phyloP scores from a whole-genome alignment of 2,329 filamentous ascomycete genomes.

The Fusarium palustre region DNA sequence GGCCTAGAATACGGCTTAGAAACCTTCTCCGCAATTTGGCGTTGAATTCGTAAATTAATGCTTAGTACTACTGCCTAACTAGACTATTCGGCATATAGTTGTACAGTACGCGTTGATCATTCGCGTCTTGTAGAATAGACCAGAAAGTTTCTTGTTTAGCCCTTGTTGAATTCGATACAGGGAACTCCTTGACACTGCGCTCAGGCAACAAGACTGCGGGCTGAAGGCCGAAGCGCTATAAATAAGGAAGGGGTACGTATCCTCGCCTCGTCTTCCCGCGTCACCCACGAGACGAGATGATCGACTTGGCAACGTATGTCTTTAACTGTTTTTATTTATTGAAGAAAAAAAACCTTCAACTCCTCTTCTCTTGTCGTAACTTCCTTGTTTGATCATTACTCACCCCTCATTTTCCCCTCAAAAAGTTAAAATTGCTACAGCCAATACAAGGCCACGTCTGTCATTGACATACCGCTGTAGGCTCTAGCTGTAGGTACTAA shows the following conservation, averaged over 20 bases:
- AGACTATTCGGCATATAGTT: background rate
- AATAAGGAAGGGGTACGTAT: slow-evolving; percentile 36
- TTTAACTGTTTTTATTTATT: background rate
- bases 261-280: slow-evolving; percentile 6
- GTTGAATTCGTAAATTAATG: slow-evolving; percentile 14
- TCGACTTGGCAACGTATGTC: slow-evolving; percentile 33
- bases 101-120: background rate
- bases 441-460: slow-evolving; percentile 17
- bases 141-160: background rate
- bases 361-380: background rate
- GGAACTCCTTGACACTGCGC: slow-evolving; percentile 5
- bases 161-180: slow-evolving; percentile 15
- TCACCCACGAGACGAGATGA: slow-evolving; percentile 19
- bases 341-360: background rate
- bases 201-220: slow-evolving; percentile 21
- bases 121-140: background rate
- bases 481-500: background rate
- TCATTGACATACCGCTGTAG: background rate
- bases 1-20: slow-evolving; percentile 15
- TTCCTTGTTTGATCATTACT: background rate
- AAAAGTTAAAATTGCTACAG: slow-evolving; percentile 2
- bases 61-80: background rate
- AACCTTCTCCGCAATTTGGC: slow-evolving; percentile 31
- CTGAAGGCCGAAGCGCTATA: background rate
- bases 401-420: slow-evolving; percentile 1